phyloP scores from a whole-genome alignment of 176 grass and related monocot species.

The Oryza officinalis region DNA sequence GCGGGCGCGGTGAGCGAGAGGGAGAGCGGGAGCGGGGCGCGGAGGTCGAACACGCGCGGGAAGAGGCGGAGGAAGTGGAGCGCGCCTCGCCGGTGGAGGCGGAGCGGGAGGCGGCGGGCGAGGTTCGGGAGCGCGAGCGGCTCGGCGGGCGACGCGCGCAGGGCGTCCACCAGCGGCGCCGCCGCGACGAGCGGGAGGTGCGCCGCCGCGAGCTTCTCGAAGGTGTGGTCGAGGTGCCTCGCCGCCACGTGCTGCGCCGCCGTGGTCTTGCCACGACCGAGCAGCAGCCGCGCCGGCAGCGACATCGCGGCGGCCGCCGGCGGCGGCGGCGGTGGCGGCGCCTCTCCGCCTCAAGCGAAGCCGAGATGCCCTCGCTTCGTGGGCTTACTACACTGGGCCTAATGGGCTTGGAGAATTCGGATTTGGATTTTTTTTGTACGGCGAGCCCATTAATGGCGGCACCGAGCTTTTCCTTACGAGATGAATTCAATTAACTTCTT shows the following conservation, averaged over 20 bases:
- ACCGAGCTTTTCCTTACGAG: neutral
- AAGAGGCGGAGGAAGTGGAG: conserved; percentile 74
- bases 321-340: neutral
- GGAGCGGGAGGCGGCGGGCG: conserved; percentile 55
- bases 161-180: conserved; percentile 63
- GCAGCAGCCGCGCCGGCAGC: conserved; percentile 42
- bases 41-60: conserved; percentile 66
- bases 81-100: conserved; percentile 60
- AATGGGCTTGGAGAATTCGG: neutral
- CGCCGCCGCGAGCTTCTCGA: conserved; percentile 67
- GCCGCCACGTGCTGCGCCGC: conserved; percentile 67
- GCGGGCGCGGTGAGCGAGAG: conserved; percentile 56
- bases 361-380: neutral
- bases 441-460: neutral
- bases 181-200: conserved; percentile 68
- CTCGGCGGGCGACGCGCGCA: conserved; percentile 51
- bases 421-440: neutral
- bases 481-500: neutral
- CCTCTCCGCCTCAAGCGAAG: neutral
- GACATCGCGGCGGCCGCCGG: neutral
- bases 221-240: conserved; percentile 63
- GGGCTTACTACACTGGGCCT: neutral
- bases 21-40: conserved; percentile 42
- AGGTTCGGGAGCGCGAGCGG: conserved; percentile 49
- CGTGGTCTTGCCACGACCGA: conserved; percentile 55